A percentile compares a stretch with the other conserved stretches of the same genome.
Evolutionary conservation across 2,329 filamentous ascomycete genomes (phyloP).

Genomic region (Cytospora mali): DNA sequence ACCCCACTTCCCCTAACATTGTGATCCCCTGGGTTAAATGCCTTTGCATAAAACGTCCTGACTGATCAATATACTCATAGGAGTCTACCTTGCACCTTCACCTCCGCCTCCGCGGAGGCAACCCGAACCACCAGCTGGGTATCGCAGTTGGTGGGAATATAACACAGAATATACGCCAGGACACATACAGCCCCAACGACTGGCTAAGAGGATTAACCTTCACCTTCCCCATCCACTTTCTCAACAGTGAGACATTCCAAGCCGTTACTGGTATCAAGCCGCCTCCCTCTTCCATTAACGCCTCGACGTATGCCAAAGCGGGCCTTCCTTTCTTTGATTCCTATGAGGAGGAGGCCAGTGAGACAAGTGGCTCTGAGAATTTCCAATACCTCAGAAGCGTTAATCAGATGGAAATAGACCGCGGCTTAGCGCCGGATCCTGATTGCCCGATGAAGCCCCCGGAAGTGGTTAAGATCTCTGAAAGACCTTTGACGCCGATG

Average conservation of each 20-base stretch:
- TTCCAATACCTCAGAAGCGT: slow-evolving; percentile 30
- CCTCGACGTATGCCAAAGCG: slow-evolving; percentile 36
- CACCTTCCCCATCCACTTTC: slow-evolving; percentile 37
- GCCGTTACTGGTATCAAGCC: slow-evolving; percentile 39
- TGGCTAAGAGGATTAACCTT: slow-evolving; percentile 1
- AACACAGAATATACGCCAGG: background rate
- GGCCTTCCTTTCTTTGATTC: slow-evolving; percentile 43
- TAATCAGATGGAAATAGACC: slow-evolving; percentile 27
- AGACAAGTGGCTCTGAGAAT: slow-evolving; percentile 20
- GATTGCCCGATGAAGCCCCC: background rate
- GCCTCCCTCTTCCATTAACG: slow-evolving; percentile 40
- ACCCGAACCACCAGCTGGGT: background rate
- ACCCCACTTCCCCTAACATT: too few species aligned
- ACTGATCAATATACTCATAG: slow-evolving; percentile 45
- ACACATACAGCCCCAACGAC: background rate
- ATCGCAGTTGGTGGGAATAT: background rate
- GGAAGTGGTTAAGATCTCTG: background rate
- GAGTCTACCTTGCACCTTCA: slow-evolving; percentile 57
- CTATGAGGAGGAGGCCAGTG: slow-evolving; percentile 29
- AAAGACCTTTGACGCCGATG: too few species aligned
- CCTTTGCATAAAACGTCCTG: background rate
- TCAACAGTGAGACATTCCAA: slow-evolving; percentile 40
- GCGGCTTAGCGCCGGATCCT: slow-evolving; percentile 12
- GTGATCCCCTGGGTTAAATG: too few species aligned
- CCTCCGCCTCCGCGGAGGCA: background rate